Percentiles rank a stretch among this genome's conserved stretches.
phyloP scores from a whole-genome alignment of 495 filamentous ascomycete species.

The Trichoderma asperelloides region DNA sequence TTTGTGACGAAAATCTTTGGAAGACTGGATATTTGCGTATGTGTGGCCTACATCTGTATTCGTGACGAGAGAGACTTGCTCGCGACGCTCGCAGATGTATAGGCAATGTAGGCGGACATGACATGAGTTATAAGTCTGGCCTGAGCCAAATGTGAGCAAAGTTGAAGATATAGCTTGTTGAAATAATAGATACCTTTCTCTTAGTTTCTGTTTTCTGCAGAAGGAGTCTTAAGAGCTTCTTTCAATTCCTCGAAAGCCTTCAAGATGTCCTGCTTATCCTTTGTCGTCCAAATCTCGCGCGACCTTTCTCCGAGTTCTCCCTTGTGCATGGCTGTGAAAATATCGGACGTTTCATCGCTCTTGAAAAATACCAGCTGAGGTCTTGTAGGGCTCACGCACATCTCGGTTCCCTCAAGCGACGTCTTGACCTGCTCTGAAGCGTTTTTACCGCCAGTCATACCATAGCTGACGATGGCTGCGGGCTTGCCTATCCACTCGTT shows the following conservation, averaged over 20 bases:
- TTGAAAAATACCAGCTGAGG: constrained; percentile 22
- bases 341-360: constrained; percentile 15
- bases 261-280: constrained; percentile 15
- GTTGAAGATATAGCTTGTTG: background rate
- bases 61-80: too few relatives aligned
- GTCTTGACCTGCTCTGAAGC: constrained; percentile 30
- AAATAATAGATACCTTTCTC: background rate
- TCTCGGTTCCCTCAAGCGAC: constrained; percentile 20
- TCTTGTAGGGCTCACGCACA: constrained; percentile 24
- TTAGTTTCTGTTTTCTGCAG: background rate
- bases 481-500: constrained; percentile 54
- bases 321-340: constrained; percentile 17
- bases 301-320: constrained; percentile 22
- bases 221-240: background rate
- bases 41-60: too few relatives aligned
- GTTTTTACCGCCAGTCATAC: constrained; percentile 39
- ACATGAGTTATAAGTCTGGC: background rate
- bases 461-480: constrained; percentile 47
- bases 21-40: too few relatives aligned
- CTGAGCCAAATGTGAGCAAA: background rate
- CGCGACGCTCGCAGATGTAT: too few relatives aligned
- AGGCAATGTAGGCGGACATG: too few relatives aligned
- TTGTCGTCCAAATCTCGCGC: constrained; percentile 18
- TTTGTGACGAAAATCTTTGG: too few relatives aligned
- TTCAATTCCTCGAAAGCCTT: constrained; percentile 24